Conservation (phyloP, 345 rosid species). For the Anacardium occidentale region DNA sequence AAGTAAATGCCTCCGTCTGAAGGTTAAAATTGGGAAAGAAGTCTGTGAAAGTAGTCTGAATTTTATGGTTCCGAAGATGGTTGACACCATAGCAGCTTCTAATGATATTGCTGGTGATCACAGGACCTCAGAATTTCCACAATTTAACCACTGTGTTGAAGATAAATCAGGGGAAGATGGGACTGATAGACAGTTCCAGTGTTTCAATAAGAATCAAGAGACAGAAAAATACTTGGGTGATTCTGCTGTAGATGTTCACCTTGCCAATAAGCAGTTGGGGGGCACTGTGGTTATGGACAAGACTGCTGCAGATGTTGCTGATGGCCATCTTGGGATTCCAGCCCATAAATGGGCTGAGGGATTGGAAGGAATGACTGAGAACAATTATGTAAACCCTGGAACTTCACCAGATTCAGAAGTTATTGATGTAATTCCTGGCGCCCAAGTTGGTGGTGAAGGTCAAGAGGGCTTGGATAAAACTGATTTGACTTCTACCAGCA, state of each 20-base stretch:
- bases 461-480: conserved; percentile 38
- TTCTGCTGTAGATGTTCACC: conserved; percentile 27
- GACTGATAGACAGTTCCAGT: conserved; percentile 24
- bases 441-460: conserved; percentile 38
- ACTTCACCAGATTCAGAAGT: conserved; percentile 99
- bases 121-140: conserved; percentile 31
- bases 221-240: conserved; percentile 27
- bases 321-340: conserved; percentile 29
- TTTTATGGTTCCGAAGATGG: conserved; percentile 37
- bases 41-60: conserved; percentile 38
- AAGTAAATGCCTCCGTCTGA: conserved; percentile 62
- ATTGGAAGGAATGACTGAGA: conserved; percentile 39
- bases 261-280: conserved; percentile 34
- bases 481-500: conserved; percentile 33
- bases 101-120: conserved; percentile 26
- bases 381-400: conserved; percentile 57
- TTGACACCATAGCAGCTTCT: conserved; percentile 35
- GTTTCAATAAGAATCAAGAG: conserved; percentile 30
- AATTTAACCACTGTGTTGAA: conserved; percentile 22
- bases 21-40: conserved; percentile 75
- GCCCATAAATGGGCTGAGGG: conserved; percentile 38
- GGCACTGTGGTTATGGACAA: conserved; percentile 34
- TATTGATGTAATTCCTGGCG: conserved; percentile 65
- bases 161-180: conserved; percentile 37
- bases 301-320: conserved; percentile 42